Base-by-base conservation (phyloP, 257 asterid genomes). In the Sherardia arvensis region DNA sequence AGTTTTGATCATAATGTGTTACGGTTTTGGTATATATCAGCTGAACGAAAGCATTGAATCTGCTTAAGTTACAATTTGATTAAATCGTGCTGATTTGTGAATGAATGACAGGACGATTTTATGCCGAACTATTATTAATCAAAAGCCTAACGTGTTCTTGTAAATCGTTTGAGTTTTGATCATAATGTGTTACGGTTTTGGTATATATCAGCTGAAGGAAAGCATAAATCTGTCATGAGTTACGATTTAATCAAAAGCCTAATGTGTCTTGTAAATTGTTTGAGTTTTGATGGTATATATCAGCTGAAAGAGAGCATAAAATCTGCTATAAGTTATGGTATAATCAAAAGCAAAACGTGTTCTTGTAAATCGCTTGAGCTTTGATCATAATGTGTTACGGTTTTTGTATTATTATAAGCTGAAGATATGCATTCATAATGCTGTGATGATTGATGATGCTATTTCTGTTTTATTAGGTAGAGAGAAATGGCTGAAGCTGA, bases 401-500 rank as follows among this genome's bases (percentile, higher is more conserved):
- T 8, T 20, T n/a, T 6, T 40, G 49, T 40, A 3, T 40, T 14
- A 40, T 43, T 14, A 43, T 43, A 7, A 43, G 21, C 49, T 43
- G 49, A 43, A 12, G n/a, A 15, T 12, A 14, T 40, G 48, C 49
- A 40, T 40, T 40, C n/a, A 1, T 12, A 12, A 14, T 30, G 4
- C 34, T 30, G 3, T 22, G 30, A 59, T 57, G 6, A 36, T 26
- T 45, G 28, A 63, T 1, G 15, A 4, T 6, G 5, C 22, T 30
- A 30, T 2, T 60, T 51, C 4, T 12, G 28, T 71, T 36, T 61
- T 40, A 36, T 28, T 53, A 74, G 73, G 62, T 53, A 59, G 22
- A 48, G 43, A 58, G 57, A 72, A 48, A 71, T 71, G 75, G 72
- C 76, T 6, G 76, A 72, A 18, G 53, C 67, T 23, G 72, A 72